Conservation (phyloP, 2,329 filamentous ascomycete species). For the Aspergillus sp. region DNA sequence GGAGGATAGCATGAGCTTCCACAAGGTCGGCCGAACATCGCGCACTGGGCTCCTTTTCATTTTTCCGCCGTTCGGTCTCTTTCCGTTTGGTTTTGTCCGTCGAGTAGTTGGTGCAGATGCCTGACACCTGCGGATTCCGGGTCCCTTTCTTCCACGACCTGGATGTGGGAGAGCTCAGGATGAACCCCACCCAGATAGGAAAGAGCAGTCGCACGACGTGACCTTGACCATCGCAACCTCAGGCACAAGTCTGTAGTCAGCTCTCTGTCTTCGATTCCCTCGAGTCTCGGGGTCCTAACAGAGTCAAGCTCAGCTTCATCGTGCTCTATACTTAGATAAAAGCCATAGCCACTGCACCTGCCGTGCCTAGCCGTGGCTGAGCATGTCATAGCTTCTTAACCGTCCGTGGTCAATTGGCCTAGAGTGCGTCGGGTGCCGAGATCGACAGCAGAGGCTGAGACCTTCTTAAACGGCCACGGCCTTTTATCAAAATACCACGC, state of each 20-base stretch:
- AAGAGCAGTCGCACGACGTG: neutral
- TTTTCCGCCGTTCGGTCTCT: neutral
- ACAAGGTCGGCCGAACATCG: neutral
- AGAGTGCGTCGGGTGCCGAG: neutral
- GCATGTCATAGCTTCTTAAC: neutral
- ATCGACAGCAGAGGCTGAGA: neutral
- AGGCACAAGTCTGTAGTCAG: neutral
- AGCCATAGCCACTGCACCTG: neutral
- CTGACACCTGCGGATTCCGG: neutral
- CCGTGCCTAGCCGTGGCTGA: neutral
- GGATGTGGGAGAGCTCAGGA: neutral
- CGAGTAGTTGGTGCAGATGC: too few species aligned
- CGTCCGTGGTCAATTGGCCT: neutral
- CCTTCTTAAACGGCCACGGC: neutral
- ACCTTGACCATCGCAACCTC: too few species aligned
- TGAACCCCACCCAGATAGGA: neutral
- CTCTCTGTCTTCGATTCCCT: neutral
- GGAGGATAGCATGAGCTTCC: neutral
- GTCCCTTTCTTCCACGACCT: neutral
- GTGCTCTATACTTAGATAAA: slow-evolving; percentile 3
- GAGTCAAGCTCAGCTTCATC: neutral
- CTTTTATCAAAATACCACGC: neutral
- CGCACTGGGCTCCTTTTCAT: too few species aligned
- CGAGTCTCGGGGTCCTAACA: neutral
- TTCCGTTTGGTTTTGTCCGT: neutral